Percentiles rank a stretch among this genome's conserved stretches.
These are phyloP conservation scores for Mortierella sp. DNA, from an alignment of 371 early-diverging fungal genomes.

Conservation along the genomic window DNA sequence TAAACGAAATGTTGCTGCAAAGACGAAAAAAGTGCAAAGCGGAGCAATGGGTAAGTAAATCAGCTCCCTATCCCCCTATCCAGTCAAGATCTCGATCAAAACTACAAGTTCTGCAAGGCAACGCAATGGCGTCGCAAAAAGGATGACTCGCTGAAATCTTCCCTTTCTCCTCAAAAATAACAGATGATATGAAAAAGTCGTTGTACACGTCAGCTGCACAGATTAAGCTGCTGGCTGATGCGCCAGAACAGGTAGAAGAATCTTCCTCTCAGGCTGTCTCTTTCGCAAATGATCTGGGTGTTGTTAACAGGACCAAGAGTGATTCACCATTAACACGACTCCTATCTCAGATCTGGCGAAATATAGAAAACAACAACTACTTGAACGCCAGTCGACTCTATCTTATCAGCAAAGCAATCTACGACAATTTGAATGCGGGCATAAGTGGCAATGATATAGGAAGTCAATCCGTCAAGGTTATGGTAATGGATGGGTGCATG, in stretches of 20 bases:
- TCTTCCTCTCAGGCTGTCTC: too few relatives aligned
- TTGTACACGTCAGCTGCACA: conserved; percentile 80
- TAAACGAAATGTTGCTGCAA: conserved; percentile 54
- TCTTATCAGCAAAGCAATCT: conserved; percentile 71
- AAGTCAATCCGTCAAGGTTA: conserved; percentile 25
- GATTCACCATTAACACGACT: too few relatives aligned
- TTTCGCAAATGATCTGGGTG: too few relatives aligned
- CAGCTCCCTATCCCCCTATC: too few relatives aligned
- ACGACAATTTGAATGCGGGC: conserved; percentile 68
- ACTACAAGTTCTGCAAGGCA: too few relatives aligned
- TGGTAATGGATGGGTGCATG: conserved; percentile 45
- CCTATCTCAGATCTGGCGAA: conserved; percentile 74
- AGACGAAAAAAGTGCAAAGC: conserved; percentile 54
- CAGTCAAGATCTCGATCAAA: too few relatives aligned
- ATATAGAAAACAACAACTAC: conserved; percentile 75
- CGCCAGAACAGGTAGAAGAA: conserved; percentile 83
- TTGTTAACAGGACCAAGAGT: too few relatives aligned
- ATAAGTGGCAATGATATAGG: conserved; percentile 28
- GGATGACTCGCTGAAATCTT: too few relatives aligned
- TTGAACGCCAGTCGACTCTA: conserved; percentile 78
- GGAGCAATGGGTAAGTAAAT: conserved; percentile 50
- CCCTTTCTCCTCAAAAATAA: too few relatives aligned
- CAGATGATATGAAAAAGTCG: conserved; percentile 65
- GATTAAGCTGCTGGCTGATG: conserved; percentile 85
- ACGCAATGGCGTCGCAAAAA: too few relatives aligned